Evolutionary conservation across 192 early-diverging fungal genomes (phyloP).

Genomic region (Coemansia sp.): DNA sequence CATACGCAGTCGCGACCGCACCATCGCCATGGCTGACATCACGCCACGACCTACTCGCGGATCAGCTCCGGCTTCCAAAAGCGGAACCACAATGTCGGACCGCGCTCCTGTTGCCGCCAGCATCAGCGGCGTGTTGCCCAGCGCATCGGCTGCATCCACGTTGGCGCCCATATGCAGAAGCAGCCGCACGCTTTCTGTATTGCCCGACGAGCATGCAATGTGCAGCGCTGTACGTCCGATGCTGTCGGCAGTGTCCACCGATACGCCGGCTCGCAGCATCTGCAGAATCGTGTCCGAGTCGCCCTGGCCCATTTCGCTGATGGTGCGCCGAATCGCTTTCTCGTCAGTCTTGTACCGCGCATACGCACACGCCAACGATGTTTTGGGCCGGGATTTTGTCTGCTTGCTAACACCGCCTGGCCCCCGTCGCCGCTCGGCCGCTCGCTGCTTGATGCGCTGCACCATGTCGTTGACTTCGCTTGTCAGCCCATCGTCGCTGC

Average conservation of each 20-base stretch:
- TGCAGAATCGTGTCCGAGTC: constrained; percentile 23
- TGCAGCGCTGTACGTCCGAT: constrained; percentile 45
- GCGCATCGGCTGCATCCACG: constrained; percentile 26
- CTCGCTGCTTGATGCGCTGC: constrained; percentile 7
- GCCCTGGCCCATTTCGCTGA: constrained; percentile 35
- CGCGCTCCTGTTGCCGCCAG: constrained; percentile 37
- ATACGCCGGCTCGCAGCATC: constrained; percentile 18
- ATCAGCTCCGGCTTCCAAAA: constrained; percentile 46
- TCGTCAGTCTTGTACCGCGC: constrained; percentile 16
- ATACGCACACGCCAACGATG: constrained; percentile 18
- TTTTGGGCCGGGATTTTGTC: neutral
- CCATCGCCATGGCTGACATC: constrained; percentile 42
- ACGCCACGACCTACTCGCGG: constrained; percentile 33
- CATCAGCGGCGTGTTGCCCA: constrained; percentile 52
- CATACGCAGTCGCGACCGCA: constrained; percentile 35
- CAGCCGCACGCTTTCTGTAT: constrained; percentile 23
- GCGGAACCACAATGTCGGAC: constrained; percentile 22
- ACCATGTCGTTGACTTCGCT: constrained; percentile 1
- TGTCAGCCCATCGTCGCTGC: constrained; percentile 2
- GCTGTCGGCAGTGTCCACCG: constrained; percentile 20
- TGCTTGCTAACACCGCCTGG: constrained; percentile 3
- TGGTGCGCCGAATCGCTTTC: constrained; percentile 1
- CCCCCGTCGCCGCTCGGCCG: constrained; percentile 5
- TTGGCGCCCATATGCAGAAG: constrained; percentile 45
- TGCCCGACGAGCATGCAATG: constrained; percentile 36